Evolutionary conservation across 2,329 filamentous ascomycete genomes (phyloP).

Genomic region (Polytolypa hystricis): DNA sequence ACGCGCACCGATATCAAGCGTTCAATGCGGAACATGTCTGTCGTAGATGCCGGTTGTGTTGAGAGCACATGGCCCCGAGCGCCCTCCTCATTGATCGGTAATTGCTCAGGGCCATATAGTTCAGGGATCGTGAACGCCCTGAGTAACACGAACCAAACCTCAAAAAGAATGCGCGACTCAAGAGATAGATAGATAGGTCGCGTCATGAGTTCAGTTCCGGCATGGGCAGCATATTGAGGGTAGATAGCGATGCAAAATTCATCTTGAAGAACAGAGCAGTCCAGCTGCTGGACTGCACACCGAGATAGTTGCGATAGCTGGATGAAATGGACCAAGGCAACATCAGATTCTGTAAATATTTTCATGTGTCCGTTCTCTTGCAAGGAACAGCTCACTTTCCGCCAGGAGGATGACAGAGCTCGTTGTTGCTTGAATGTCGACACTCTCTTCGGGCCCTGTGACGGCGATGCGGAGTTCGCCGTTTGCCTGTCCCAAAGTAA

Average conservation of each 20-base stretch:
- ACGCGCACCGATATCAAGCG: constrained; percentile 48
- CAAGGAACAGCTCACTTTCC: constrained; percentile 79
- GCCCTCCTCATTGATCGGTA: constrained; percentile 31
- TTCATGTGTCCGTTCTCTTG: constrained; percentile 94
- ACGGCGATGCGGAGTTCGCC: constrained; percentile 26
- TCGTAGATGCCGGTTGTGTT: constrained; percentile 26
- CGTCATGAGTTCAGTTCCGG: constrained; percentile 62
- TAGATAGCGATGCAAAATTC: constrained; percentile 94
- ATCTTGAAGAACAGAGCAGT: constrained; percentile 81
- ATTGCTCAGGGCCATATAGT: constrained; percentile 60
- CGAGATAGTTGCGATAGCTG: constrained; percentile 81
- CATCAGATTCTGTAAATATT: constrained; percentile 75
- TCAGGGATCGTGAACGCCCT: constrained; percentile 88
- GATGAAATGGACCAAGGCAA: constrained; percentile 67
- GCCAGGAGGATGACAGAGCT: constrained; percentile 58
- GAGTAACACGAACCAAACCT: constrained; percentile 91
- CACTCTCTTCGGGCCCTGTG: constrained; percentile 30
- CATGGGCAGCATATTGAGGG: constrained; percentile 72
- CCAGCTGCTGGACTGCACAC: constrained; percentile 80
- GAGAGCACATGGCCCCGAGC: constrained; percentile 19
- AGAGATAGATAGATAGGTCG: constrained; percentile 83
- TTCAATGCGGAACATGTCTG: constrained; percentile 58
- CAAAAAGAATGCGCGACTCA: constrained; percentile 80
- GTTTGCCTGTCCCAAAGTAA: constrained; percentile 78
- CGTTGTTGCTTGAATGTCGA: constrained; percentile 47